Conservation (phyloP, 108 stramenopile species). For the Fragilaria crotonensis region DNA sequence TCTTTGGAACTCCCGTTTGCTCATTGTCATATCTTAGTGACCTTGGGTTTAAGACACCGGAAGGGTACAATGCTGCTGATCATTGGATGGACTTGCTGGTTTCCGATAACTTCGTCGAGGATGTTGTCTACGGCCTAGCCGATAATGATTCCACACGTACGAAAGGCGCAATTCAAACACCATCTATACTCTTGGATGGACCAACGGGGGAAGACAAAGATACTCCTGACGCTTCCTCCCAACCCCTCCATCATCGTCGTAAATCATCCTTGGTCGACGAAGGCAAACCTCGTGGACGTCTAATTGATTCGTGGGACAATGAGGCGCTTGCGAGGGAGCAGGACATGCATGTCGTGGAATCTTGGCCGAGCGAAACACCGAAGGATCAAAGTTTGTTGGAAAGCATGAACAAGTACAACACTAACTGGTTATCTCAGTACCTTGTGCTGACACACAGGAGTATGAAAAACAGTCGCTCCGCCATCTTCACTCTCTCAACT, state of each 20-base stretch:
- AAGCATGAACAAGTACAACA: constrained; percentile 35
- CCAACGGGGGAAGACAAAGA: neutral
- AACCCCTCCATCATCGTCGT: neutral
- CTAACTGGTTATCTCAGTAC: constrained; percentile 52
- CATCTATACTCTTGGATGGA: neutral
- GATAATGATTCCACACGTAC: neutral
- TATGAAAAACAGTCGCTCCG: constrained; percentile 58
- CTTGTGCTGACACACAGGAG: constrained; percentile 44
- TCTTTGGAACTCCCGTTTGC: constrained; percentile 56
- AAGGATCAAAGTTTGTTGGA: neutral
- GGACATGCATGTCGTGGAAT: neutral
- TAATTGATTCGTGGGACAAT: constrained; percentile 55
- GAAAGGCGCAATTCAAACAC: neutral
- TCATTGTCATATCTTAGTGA: constrained; percentile 36
- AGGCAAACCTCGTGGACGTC: constrained; percentile 14
- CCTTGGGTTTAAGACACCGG: constrained; percentile 39
- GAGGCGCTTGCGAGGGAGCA: constrained; percentile 30
- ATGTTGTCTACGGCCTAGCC: constrained; percentile 1
- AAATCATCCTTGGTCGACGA: neutral
- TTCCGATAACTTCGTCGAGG: constrained; percentile 15
- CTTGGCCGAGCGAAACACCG: constrained; percentile 3
- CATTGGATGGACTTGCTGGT: constrained; percentile 78
- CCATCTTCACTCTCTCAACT: constrained; percentile 57
- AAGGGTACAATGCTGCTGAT: constrained; percentile 74
- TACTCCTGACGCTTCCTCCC: neutral